These are phyloP conservation scores for Lentinula raphanica DNA, from an alignment of 768 basidiomycete species.

Conservation along the genomic window DNA sequence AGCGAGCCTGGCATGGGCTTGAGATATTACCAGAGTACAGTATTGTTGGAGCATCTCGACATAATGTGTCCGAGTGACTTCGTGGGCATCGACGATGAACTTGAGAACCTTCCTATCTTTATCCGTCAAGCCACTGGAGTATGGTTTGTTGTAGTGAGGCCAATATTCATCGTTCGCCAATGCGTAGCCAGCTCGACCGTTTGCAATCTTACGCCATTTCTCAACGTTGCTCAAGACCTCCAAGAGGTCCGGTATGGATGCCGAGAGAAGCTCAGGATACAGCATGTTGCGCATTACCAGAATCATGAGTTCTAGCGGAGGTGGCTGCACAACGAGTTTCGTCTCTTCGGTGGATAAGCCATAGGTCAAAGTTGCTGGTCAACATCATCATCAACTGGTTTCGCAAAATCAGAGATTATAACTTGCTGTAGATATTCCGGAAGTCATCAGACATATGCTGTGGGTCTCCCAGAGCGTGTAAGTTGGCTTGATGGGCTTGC, in stretches of 20 bases:
- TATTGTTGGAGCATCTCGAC: background rate
- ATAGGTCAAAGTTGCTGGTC: background rate
- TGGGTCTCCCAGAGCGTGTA: background rate
- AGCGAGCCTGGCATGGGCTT: background rate
- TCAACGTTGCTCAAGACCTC: slow-evolving; percentile 1
- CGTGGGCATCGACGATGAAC: background rate
- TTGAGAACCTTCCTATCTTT: background rate
- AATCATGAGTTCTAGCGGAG: background rate
- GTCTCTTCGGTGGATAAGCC: background rate
- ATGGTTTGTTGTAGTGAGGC: background rate
- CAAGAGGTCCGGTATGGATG: background rate
- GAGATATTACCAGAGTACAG: background rate
- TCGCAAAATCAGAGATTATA: no score
- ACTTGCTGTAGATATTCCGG: background rate
- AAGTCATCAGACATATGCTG: background rate
- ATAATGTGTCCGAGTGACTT: background rate
- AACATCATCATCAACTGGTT: no score
- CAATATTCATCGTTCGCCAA: background rate
- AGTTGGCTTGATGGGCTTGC: background rate
- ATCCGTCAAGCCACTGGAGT: background rate
- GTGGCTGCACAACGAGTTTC: background rate
- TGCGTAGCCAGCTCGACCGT: background rate
- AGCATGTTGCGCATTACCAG: background rate
- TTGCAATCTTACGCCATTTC: background rate
- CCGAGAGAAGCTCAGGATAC: background rate